A percentile compares a stretch with the other conserved stretches of the same genome.
Conservation (phyloP, 2,329 filamentous ascomycete species). For the Aspergillus sp. region DNA sequence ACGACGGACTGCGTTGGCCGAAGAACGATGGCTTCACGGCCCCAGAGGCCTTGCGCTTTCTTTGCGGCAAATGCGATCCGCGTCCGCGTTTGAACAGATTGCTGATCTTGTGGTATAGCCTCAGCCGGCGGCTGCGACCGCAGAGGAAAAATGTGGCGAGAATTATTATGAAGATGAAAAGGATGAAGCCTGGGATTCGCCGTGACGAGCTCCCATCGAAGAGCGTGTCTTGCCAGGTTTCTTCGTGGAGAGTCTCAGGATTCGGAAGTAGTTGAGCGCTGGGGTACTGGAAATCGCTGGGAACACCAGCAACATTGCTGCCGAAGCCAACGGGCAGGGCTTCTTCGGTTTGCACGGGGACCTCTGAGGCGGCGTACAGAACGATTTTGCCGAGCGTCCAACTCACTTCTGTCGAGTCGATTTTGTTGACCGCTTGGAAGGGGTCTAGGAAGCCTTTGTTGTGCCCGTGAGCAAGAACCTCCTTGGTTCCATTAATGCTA, state of each 20-base stretch:
- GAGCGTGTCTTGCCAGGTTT: conserved; percentile 66
- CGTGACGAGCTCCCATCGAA: conserved; percentile 69
- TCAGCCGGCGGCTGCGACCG: conserved; percentile 74
- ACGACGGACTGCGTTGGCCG: conserved; percentile 53
- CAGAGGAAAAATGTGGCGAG: conserved; percentile 74
- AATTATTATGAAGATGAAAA: conserved; percentile 76
- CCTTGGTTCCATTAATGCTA: conserved; percentile 73
- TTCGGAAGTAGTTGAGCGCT: conserved; percentile 42
- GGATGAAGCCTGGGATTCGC: conserved; percentile 72
- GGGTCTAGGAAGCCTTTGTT: conserved; percentile 77
- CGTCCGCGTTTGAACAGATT: conserved; percentile 36
- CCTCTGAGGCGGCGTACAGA: conserved; percentile 87
- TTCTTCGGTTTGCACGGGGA: conserved; percentile 66
- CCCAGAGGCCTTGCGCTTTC: conserved; percentile 67
- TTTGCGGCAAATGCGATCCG: conserved; percentile 37
- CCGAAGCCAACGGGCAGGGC: conserved; percentile 87
- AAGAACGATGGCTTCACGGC: conserved; percentile 49
- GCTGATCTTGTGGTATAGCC: conserved; percentile 62
- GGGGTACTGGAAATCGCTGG: conserved; percentile 82
- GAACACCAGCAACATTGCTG: conserved; percentile 72
- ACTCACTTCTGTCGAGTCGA: conserved; percentile 88
- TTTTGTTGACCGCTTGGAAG: conserved; percentile 92
- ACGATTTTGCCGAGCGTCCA: conserved; percentile 98
- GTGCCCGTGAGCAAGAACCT: conserved; percentile 69
- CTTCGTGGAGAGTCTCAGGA: conserved; percentile 39